These are phyloP conservation scores for Phellopilus nigrolimitatus DNA, from an alignment of 1,284 basidiomycete species.

Conservation along the genomic window DNA sequence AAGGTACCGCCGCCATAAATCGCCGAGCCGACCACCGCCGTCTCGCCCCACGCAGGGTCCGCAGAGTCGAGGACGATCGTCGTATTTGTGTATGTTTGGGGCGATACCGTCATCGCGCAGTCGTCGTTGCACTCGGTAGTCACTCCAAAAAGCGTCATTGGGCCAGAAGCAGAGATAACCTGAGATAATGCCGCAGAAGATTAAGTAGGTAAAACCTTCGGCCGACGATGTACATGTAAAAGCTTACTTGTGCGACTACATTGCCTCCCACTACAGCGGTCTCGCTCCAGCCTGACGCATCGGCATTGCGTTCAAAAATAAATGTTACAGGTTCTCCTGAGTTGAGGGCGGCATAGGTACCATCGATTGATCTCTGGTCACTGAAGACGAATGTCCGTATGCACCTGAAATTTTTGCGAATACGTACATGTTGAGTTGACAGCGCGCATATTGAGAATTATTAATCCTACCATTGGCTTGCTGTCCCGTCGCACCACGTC, in stretches of 20 bases:
- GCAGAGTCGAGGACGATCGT: slow-evolving; percentile 16
- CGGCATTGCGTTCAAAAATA: slow-evolving; percentile 12
- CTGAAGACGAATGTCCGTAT: slow-evolving; percentile 15
- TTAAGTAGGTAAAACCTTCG: neutral
- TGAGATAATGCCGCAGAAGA: neutral
- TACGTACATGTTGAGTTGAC: neutral
- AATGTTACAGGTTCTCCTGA: slow-evolving; percentile 12
- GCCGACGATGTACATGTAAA: neutral
- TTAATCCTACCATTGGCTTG: slow-evolving; percentile 12
- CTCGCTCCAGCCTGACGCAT: slow-evolving; percentile 16
- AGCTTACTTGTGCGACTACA: slow-evolving; percentile 14
- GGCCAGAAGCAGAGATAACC: slow-evolving; percentile 15
- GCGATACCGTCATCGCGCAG: slow-evolving; percentile 12
- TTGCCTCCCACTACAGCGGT: slow-evolving; percentile 6
- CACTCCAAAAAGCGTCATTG: slow-evolving; percentile 20
- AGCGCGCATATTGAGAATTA: neutral
- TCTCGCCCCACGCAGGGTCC: slow-evolving; percentile 10
- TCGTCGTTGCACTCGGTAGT: slow-evolving; percentile 18
- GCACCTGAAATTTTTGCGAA: slow-evolving; percentile 12
- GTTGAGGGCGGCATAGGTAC: slow-evolving; percentile 10
- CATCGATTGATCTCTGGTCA: slow-evolving; percentile 1
- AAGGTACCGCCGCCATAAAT: slow-evolving; percentile 13
- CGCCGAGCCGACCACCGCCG: slow-evolving; percentile 7
- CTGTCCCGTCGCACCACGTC: slow-evolving; percentile 13
- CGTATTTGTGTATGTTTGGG: slow-evolving; percentile 20